Evolutionary conservation across 1,284 basidiomycete genomes (phyloP).

Genomic region (Cutaneotrichosporon sp.): DNA sequence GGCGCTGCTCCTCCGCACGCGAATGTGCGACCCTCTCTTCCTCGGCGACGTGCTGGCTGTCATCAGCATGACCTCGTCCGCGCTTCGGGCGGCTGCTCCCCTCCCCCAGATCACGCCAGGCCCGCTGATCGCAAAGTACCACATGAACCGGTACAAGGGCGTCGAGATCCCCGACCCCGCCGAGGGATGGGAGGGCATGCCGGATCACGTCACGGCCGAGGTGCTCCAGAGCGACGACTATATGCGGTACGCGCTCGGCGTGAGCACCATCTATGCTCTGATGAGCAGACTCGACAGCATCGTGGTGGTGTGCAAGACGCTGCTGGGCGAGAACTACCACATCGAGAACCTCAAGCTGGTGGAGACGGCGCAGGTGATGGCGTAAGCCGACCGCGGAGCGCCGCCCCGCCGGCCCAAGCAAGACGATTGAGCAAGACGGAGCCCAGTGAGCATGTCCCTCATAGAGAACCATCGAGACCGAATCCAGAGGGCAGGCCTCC

Average conservation of each 20-base stretch:
- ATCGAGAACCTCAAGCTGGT: constrained; percentile 29
- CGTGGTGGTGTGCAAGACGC: constrained; percentile 50
- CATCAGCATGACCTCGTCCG: constrained; percentile 60
- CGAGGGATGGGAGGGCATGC: constrained; percentile 41
- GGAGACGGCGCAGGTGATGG: background rate
- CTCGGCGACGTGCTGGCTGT: constrained; percentile 80
- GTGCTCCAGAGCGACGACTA: constrained; percentile 50
- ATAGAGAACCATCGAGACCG: no score
- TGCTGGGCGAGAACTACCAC: constrained; percentile 50
- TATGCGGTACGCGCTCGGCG: constrained; percentile 50
- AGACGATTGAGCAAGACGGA: no score
- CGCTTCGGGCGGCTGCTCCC: constrained; percentile 71
- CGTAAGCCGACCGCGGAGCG: no score
- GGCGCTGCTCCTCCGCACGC: constrained; percentile 72
- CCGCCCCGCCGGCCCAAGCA: no score
- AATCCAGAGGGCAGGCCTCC: no score
- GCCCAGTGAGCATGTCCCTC: no score
- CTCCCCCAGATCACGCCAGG: constrained; percentile 84
- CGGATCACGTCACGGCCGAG: constrained; percentile 48
- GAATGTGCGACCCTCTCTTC: constrained; percentile 75
- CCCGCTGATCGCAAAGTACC: constrained; percentile 73
- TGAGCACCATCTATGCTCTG: constrained; percentile 49
- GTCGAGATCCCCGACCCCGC: constrained; percentile 44
- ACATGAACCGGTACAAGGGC: constrained; percentile 42
- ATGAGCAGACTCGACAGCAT: constrained; percentile 46